phyloP scores from a whole-genome alignment of 306 rosid genomes.

The cucumber (Cucumis sativus) region Cucumber_9930_V3 NC_026655.2:21307001-21307500 shows the following conservation, averaged over 20 bases:
- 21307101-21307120: background rate
- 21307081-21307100: background rate
- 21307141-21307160: constrained; percentile 2
- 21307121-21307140: background rate
- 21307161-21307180: background rate
- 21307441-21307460: constrained; percentile 33
- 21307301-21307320: constrained; percentile 21
- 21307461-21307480: constrained; percentile 27
- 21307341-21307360: constrained; percentile 15
- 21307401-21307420: constrained; percentile 28
- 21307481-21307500: constrained; percentile 10
- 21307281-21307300: constrained; percentile 86
- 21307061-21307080: background rate
- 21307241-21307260: background rate
- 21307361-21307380: constrained; percentile 23
- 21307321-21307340: constrained; percentile 31
- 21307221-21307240: background rate
- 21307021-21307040: background rate
- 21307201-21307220: background rate
- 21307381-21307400: constrained; percentile 3
- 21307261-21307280: constrained; percentile 38
- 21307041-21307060: background rate
- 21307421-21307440: constrained; percentile 16
- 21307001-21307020: too few species aligned
- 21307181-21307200: background rate